Evolutionary conservation across 23 red algal genomes (phyloP).

Genomic region (Agarophyton chilense): DNA sequence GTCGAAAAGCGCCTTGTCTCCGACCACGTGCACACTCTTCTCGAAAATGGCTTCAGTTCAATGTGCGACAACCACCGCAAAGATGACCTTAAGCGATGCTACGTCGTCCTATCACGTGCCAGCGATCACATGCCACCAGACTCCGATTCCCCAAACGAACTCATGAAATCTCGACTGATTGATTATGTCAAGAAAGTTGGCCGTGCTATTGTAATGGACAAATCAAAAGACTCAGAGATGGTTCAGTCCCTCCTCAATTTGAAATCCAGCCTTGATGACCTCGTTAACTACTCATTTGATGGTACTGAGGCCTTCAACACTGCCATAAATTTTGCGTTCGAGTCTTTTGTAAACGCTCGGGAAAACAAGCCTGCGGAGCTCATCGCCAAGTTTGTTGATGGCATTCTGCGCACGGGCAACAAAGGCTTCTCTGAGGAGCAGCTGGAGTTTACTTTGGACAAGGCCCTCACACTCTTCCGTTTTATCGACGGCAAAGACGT

Average conservation of each 20-base stretch:
- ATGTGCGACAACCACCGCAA: slow-evolving; percentile 77
- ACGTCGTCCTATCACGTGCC: slow-evolving; percentile 55
- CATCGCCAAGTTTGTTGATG: slow-evolving; percentile 89
- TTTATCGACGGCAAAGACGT: slow-evolving; percentile 94
- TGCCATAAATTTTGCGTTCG: slow-evolving; percentile 85
- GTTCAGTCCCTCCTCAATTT: slow-evolving; percentile 78
- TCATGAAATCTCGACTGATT: slow-evolving; percentile 62
- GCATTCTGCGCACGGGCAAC: slow-evolving; percentile 85
- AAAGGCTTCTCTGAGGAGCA: slow-evolving; percentile 83
- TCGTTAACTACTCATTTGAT: slow-evolving; percentile 73
- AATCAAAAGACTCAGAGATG: slow-evolving; percentile 85
- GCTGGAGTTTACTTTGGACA: slow-evolving; percentile 72
- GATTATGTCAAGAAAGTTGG: slow-evolving; percentile 82
- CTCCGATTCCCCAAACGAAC: slow-evolving; percentile 52
- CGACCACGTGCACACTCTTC: slow-evolving; percentile 44
- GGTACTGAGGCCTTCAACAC: slow-evolving; percentile 66
- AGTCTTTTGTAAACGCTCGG: slow-evolving; percentile 88
- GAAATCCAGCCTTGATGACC: slow-evolving; percentile 67
- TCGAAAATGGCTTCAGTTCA: slow-evolving; percentile 86
- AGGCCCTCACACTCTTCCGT: slow-evolving; percentile 87
- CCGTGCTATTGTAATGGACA: slow-evolving; percentile 76
- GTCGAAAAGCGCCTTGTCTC: slow-evolving; percentile 77
- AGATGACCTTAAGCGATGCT: slow-evolving; percentile 76
- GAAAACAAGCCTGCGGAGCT: slow-evolving; percentile 92
- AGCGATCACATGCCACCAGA: slow-evolving; percentile 59